Evolutionary conservation across 257 asterid genomes (phyloP).

Genomic region (Jasminum sambac): DNA sequence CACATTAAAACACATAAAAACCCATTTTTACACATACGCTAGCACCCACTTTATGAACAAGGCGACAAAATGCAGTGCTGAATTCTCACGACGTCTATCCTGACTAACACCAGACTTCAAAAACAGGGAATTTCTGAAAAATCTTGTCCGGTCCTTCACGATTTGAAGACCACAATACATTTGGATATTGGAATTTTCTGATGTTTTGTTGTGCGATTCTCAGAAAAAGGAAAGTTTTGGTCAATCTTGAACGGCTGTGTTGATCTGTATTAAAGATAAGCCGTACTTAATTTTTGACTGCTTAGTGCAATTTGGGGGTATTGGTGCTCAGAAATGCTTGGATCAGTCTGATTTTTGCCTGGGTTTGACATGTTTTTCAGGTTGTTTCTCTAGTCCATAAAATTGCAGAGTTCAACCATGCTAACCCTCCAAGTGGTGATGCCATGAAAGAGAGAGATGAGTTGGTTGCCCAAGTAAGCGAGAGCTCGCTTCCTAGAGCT

Average conservation of each 20-base stretch:
- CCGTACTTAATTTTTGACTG: not conserved
- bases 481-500: constrained; percentile 79
- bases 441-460: constrained; percentile 67
- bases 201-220: not conserved
- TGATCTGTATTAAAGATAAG: not conserved
- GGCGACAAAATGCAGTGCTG: not conserved
- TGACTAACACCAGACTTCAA: not conserved
- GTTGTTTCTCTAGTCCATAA: constrained; percentile 62
- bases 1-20: too few species aligned
- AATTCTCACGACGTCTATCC: not conserved
- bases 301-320: not conserved
- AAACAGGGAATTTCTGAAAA: not conserved
- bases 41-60: too few species aligned
- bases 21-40: too few species aligned
- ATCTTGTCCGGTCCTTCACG: not conserved
- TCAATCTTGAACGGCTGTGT: not conserved
- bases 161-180: not conserved
- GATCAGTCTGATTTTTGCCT: constrained; percentile 4
- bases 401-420: constrained; percentile 40
- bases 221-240: too few species aligned
- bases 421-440: constrained; percentile 39
- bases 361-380: constrained; percentile 40
- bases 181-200: not conserved
- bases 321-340: not conserved
- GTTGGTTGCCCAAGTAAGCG: constrained; percentile 47